Percentiles rank a stretch among this genome's conserved stretches.
Conservation (phyloP, 345 rosid species). For the Bruguiera parviflora region DNA sequence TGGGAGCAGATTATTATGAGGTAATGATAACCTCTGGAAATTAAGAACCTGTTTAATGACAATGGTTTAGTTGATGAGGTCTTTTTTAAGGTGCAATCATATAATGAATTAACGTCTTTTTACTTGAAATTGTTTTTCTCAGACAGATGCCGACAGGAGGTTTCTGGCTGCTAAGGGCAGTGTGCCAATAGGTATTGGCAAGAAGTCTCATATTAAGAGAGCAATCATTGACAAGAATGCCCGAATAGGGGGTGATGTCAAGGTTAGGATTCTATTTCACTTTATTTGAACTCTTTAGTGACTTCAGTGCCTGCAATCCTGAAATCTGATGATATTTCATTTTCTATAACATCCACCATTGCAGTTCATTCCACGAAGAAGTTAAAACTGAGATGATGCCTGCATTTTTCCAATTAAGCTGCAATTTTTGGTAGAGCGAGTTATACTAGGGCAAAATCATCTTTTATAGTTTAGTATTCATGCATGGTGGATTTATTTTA, state of each 20-base stretch:
- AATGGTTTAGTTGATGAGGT: background rate
- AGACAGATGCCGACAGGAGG: constrained; percentile 88
- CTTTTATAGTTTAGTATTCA: no score
- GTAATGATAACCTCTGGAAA: constrained; percentile 24
- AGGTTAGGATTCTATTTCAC: constrained; percentile 38
- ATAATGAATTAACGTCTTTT: background rate
- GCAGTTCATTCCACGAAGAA: no score
- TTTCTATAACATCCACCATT: background rate
- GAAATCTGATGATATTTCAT: background rate
- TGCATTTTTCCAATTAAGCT: no score
- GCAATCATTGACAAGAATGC: constrained; percentile 97
- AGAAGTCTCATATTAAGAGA: constrained; percentile 80
- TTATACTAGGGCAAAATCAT: no score
- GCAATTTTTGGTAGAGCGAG: no score
- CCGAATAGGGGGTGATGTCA: constrained; percentile 81
- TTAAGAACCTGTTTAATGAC: background rate
- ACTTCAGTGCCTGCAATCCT: background rate
- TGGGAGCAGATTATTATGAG: constrained; percentile 99
- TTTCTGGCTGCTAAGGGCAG: constrained; percentile 87
- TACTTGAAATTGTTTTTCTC: constrained; percentile 10
- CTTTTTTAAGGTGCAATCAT: no score
- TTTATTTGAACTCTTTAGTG: background rate
- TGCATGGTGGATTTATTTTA: no score
- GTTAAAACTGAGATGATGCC: no score
- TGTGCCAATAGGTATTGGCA: constrained; percentile 85